Base-by-base conservation (phyloP, 2,329 filamentous ascomycete genomes). In the Phialophora verrucosa region DNA sequence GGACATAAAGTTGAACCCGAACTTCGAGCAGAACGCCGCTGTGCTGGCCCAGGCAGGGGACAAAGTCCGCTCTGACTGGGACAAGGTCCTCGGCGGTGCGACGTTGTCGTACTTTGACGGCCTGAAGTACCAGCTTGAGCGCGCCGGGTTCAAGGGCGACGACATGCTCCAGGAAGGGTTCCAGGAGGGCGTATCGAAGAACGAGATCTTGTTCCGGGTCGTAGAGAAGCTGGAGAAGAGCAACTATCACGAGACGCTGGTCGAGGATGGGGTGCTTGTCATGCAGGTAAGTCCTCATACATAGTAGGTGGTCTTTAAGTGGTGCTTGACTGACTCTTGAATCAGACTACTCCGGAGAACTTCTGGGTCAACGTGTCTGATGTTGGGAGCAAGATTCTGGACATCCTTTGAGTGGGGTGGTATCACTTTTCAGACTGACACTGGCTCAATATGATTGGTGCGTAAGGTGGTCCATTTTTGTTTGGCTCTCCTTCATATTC, bases 201-300 rank as follows among this genome's bases (percentile, higher is more conserved):
- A 75, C 47, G 77, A 80, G 70, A 73, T 85, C 20, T 76, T 73
- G 23, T 79, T 85, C 69, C 78, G 83, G 31, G 71, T 86, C 44
- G 82, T 84, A 2, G 82, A 84, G 57, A 76, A 79, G 70, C 76
- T 83, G 49, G 70, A 75, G 69, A 77, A 79, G 62, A 73, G 69
- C 5, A 75, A 73, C 12, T 85, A 84, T 65, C 78, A 80, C 68
- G 83, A 86, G 77, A 72, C 74, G 20, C 75, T 81, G 2, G 64
- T 85, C 32, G 83, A 85, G 71, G 80, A 82, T 47, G 84, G 83
- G 1, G 74, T 80, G 32, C 73, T 86, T 25, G 84, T 83, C 64
- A 72, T 87, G n/a, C 83, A 65, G 50, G 63, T 65, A 38, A 59
- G 51, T 55, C 27, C 17, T 29, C 25, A 7, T 14, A 5, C 53